Base-by-base conservation (phyloP, 352 stramenopile genomes). In the Phytophthora sp. region DNA sequence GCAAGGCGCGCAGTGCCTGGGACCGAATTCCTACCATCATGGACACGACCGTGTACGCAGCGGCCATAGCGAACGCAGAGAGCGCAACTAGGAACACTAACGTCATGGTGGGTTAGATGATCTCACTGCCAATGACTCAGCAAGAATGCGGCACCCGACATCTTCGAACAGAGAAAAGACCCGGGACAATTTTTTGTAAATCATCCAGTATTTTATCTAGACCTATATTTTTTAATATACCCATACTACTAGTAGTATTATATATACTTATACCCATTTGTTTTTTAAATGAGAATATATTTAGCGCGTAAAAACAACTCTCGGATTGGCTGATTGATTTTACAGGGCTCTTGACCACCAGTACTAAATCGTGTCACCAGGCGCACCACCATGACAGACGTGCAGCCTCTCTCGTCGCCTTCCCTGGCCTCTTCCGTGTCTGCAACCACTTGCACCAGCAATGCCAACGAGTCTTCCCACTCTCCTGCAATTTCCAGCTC, bases 1-100 rank as follows among this genome's bases (percentile, higher is more conserved):
- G 27, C 15, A 66, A 38, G 2, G 35, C 65, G 7, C 69, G 69
- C 9, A 74, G 21, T 12, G 8, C 4, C 16, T 71, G 59, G 7
- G 69, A 77, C 1, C 69, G 69, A 63, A 77, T 68, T n/a, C 69
- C 69, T 44, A 77, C 51, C 6, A 44, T 55, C 36, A 62, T 44
- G 11, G 47, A 62, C 38, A 62, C 24, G 20, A 42, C n/a, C 26
- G 59, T 2, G 27, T 63, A 74, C 11, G 45, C 30, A 5, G 23
- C 26, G 9, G 36, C 30, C 30, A 71, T 8, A 23, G 35, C 27
- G 9, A 56, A 2, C 1, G 15, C 51, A 9, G 26, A 38, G 9
- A 63, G 21, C 6, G 35, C 44, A 2, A 16, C 7, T 29, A 53
- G 12, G 23, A 45, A n/a, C n/a, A n/a, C n/a, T n/a, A n/a, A n/a